A percentile compares a stretch with the other conserved stretches of the same genome.
phyloP scores from a whole-genome alignment of 805 yeast genomes.

The Candida taoyuanica region DNA sequence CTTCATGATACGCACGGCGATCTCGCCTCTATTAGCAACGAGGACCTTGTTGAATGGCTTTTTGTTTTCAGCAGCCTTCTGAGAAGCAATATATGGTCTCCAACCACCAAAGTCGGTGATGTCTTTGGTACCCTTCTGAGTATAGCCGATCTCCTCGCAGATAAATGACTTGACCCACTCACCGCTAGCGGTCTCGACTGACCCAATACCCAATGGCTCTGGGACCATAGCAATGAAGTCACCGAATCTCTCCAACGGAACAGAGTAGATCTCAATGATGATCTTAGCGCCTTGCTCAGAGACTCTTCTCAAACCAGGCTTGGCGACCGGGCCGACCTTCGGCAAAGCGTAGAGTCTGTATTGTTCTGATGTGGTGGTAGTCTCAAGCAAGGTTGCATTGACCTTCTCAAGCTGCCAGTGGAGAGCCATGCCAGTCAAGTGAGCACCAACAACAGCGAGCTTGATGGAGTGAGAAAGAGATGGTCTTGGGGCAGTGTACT shows the following conservation, averaged over 20 bases:
- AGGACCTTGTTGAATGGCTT: conserved; percentile 80
- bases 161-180: conserved; percentile 88
- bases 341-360: conserved; percentile 84
- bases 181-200: conserved; percentile 78
- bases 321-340: conserved; percentile 70
- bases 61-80: conserved; percentile 28
- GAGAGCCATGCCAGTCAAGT: conserved; percentile 78
- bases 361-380: conserved; percentile 63
- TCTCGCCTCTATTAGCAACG: conserved; percentile 96
- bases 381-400: conserved; percentile 62
- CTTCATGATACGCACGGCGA: conserved; percentile 89
- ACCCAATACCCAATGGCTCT: conserved; percentile 91
- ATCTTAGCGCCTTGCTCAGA: conserved; percentile 50
- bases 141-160: conserved; percentile 88
- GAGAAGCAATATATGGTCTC: conserved; percentile 52
- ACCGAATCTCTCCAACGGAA: conserved; percentile 78
- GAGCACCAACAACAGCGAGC: conserved; percentile 96
- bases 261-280: conserved; percentile 75
- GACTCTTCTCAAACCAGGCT: conserved; percentile 81
- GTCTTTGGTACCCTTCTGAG: conserved; percentile 64
- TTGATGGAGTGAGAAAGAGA: conserved; percentile 30
- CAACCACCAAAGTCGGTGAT: conserved; percentile 90
- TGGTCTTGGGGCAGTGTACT: conserved; percentile 43
- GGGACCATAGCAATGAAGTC: conserved; percentile 85
- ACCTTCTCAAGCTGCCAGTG: conserved; percentile 92